Percentiles rank a stretch among this genome's conserved stretches.
phyloP scores from a whole-genome alignment of 805 yeast species.

The Candida berthetii region DNA sequence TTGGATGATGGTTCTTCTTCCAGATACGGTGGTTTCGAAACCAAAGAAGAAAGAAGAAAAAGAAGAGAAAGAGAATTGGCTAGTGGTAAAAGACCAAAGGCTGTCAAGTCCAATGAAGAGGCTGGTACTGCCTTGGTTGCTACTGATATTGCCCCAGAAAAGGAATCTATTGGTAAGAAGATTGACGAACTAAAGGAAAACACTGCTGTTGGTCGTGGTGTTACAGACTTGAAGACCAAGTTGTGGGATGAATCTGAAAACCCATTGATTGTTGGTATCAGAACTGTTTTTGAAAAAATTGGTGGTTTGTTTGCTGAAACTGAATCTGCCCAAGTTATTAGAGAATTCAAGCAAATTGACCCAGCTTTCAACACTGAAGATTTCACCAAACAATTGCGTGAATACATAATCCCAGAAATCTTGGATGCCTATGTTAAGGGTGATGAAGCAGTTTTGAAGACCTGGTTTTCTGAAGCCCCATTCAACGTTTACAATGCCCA shows the following conservation, averaged over 20 bases:
- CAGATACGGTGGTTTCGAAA: slow-evolving; percentile 87
- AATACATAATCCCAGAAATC: slow-evolving; percentile 90
- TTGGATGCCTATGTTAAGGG: slow-evolving; percentile 93
- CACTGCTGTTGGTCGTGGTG: slow-evolving; percentile 60
- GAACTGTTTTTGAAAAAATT: slow-evolving; percentile 75
- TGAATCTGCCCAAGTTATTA: slow-evolving; percentile 88
- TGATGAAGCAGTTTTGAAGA: slow-evolving; percentile 73
- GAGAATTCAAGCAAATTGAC: slow-evolving; percentile 82
- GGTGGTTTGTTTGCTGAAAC: slow-evolving; percentile 87
- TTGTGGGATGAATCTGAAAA: slow-evolving; percentile 91
- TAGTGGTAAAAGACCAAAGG: slow-evolving; percentile 54
- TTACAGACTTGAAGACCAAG: slow-evolving; percentile 55
- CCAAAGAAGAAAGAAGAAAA: slow-evolving; percentile 71
- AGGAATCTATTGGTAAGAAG: slow-evolving; percentile 58
- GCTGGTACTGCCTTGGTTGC: slow-evolving; percentile 82
- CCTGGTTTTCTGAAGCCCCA: slow-evolving; percentile 97
- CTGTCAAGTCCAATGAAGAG: slow-evolving; percentile 69
- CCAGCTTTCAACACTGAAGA: slow-evolving; percentile 77
- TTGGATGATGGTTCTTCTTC: slow-evolving; percentile 89
- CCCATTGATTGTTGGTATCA: slow-evolving; percentile 73
- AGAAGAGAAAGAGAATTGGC: slow-evolving; percentile 62
- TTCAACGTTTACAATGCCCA: slow-evolving; percentile 90
- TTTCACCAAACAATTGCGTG: slow-evolving; percentile 79
- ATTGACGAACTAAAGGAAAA: slow-evolving; percentile 63
- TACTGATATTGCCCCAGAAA: slow-evolving; percentile 73